Evolutionary conservation across 345 rosid species (phyloP).

Genomic region (Populus ilicifolia): DNA sequence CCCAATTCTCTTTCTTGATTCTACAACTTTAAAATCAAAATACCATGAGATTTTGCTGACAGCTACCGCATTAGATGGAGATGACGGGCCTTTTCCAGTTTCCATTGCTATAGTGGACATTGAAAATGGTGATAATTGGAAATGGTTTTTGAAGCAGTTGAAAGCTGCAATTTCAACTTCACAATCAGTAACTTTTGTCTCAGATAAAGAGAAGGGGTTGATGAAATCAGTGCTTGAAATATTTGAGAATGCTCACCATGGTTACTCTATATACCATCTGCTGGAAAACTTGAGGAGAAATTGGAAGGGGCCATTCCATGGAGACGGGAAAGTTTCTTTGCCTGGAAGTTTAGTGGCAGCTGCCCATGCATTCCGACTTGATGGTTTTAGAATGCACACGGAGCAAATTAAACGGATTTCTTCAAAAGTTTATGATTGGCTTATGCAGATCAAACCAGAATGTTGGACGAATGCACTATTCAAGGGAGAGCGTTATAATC

Average conservation of each 20-base stretch:
- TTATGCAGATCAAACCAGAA: conserved; percentile 65
- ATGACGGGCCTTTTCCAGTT: conserved; percentile 69
- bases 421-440: conserved; percentile 72
- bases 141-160: conserved; percentile 75
- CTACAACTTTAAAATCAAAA: conserved; percentile 62
- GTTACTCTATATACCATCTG: conserved; percentile 69
- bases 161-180: conserved; percentile 49
- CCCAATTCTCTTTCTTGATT: conserved; percentile 83
- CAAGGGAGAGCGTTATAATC: conserved; percentile 69
- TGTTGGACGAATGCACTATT: conserved; percentile 64
- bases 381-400: conserved; percentile 44
- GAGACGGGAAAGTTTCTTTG: conserved; percentile 73
- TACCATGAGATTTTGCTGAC: conserved; percentile 72
- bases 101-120: conserved; percentile 72
- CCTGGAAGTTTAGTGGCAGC: conserved; percentile 63
- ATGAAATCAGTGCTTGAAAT: conserved; percentile 51
- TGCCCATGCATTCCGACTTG: conserved; percentile 62
- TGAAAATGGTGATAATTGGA: conserved; percentile 76
- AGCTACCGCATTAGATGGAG: conserved; percentile 83
- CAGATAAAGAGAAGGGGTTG: conserved; percentile 72
- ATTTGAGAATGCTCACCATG: conserved; percentile 63
- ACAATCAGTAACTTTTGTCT: conserved; percentile 62
- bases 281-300: conserved; percentile 51
- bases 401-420: conserved; percentile 69
- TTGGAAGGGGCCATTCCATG: conserved; percentile 66